Evolutionary conservation across 108 stramenopile species (phyloP).

Genomic region (Cyclotella baltica): DNA sequence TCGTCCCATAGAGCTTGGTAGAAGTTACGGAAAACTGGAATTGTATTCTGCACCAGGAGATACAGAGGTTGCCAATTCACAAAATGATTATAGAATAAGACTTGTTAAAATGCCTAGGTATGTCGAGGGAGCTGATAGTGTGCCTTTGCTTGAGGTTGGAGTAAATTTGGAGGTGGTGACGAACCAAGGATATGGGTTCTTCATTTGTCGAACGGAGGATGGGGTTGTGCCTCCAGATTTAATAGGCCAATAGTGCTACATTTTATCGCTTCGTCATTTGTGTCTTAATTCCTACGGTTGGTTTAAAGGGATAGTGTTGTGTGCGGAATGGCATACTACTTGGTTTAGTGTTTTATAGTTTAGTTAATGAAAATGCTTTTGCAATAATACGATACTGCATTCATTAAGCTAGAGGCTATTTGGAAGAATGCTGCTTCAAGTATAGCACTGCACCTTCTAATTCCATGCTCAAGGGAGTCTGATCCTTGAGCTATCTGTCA

Average conservation of each 20-base stretch:
- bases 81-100: conserved; percentile 43
- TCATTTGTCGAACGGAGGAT: conserved; percentile 43
- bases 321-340: too few relatives aligned
- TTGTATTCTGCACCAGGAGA: conserved; percentile 53
- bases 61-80: conserved; percentile 33
- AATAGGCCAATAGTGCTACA: not conserved
- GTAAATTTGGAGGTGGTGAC: conserved; percentile 55
- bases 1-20: conserved; percentile 53
- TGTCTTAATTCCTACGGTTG: too few relatives aligned
- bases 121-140: conserved; percentile 37
- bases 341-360: too few relatives aligned
- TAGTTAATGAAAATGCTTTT: too few relatives aligned
- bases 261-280: not conserved
- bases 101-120: conserved; percentile 30
- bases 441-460: not conserved
- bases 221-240: conserved; percentile 47
- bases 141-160: conserved; percentile 49
- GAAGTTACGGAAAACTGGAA: conserved; percentile 50
- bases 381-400: too few relatives aligned
- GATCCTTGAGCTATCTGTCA: not conserved
- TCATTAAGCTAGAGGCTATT: too few relatives aligned
- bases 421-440: not conserved
- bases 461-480: not conserved
- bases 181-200: conserved; percentile 55
- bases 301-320: too few relatives aligned